Evolutionary conservation across 139 green algal species (phyloP).

Genomic region (Coelastrella sp.): DNA sequence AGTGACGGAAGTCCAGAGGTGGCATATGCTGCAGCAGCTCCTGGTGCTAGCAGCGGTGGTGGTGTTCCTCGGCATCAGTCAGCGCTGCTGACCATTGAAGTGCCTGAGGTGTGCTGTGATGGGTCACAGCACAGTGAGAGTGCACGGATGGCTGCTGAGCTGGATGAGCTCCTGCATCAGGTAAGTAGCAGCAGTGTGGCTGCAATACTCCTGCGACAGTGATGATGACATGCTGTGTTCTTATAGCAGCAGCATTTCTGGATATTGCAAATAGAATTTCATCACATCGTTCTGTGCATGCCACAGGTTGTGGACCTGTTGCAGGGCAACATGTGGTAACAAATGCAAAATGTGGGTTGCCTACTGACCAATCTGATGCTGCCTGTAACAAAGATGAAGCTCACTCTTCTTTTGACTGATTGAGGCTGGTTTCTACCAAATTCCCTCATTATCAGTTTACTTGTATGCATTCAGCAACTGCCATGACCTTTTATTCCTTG

Average conservation of each 20-base stretch:
- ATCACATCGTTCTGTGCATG: too few species aligned
- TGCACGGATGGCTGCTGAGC: slow-evolving; percentile 37
- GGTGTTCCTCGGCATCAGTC: not conserved
- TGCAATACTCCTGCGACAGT: too few species aligned
- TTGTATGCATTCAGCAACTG: too few species aligned
- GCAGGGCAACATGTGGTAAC: not conserved
- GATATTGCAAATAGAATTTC: too few species aligned
- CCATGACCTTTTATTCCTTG: not conserved
- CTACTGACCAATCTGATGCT: not conserved
- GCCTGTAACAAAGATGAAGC: not conserved
- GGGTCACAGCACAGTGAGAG: slow-evolving; percentile 26
- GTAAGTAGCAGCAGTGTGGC: not conserved
- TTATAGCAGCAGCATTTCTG: not conserved
- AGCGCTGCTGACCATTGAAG: not conserved
- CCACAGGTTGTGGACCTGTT: not conserved
- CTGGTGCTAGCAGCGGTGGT: not conserved
- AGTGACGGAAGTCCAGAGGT: too few species aligned
- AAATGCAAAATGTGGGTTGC: not conserved
- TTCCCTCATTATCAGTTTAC: too few species aligned
- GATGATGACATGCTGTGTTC: not conserved
- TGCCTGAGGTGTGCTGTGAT: not conserved
- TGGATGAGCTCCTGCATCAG: slow-evolving; percentile 41
- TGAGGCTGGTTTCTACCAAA: not conserved
- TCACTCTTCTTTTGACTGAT: not conserved
- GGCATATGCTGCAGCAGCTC: not conserved